These are phyloP conservation scores for Fusarium setosum DNA, from an alignment of 2,329 filamentous ascomycete species.

Conservation along the genomic window DNA sequence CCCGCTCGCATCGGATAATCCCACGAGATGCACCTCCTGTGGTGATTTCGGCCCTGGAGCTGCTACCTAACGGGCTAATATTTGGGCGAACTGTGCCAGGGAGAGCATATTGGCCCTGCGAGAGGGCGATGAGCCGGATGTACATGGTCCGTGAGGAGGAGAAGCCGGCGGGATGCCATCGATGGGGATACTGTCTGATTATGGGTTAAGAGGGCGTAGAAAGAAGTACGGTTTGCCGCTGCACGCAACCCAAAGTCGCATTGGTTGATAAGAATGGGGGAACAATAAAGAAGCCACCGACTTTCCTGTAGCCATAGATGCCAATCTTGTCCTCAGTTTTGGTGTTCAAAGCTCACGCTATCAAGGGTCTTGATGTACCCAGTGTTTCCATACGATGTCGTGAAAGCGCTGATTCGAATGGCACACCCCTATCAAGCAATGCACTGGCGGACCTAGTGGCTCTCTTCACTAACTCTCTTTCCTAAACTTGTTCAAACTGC, in stretches of 20 bases:
- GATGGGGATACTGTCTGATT: slow-evolving; percentile 52
- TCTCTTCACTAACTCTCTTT: slow-evolving; percentile 41
- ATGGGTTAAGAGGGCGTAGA: slow-evolving; percentile 59
- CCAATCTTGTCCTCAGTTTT: slow-evolving; percentile 59
- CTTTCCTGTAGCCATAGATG: slow-evolving; percentile 62
- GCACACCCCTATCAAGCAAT: slow-evolving; percentile 48
- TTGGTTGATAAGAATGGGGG: background rate
- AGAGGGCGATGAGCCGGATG: slow-evolving; percentile 56
- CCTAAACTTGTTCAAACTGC: slow-evolving; percentile 44
- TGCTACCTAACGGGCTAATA: slow-evolving; percentile 52
- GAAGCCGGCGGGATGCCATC: slow-evolving; percentile 55
- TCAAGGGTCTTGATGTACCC: slow-evolving; percentile 34
- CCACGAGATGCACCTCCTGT: slow-evolving; percentile 55
- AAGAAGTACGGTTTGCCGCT: slow-evolving; percentile 65
- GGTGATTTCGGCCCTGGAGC: slow-evolving; percentile 51
- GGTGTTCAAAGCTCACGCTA: slow-evolving; percentile 37
- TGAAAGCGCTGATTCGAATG: slow-evolving; percentile 42
- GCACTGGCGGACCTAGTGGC: slow-evolving; percentile 30
- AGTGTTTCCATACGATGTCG: slow-evolving; percentile 42
- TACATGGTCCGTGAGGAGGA: slow-evolving; percentile 57
- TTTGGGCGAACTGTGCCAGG: slow-evolving; percentile 60
- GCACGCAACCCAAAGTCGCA: background rate
- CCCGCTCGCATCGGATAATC: slow-evolving; percentile 54
- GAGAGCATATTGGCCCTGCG: slow-evolving; percentile 62
- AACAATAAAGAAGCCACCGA: slow-evolving; percentile 1